Evolutionary conservation across 208 protist genomes (phyloP).

Genomic region (Phytomonas francai): DNA sequence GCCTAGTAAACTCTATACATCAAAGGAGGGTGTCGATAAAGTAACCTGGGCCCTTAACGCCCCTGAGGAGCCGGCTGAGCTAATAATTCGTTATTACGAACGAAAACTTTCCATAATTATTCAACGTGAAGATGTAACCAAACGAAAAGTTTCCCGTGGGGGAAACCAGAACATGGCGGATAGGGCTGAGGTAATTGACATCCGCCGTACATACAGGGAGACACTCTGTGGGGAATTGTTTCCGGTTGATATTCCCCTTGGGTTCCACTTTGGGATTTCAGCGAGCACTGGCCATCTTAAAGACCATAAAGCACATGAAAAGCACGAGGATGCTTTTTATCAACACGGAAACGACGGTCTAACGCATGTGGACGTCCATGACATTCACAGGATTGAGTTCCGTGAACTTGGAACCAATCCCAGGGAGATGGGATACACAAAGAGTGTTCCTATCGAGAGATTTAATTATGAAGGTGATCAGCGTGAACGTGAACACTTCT

Average conservation of each 20-base stretch:
- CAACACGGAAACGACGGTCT: conserved; percentile 14
- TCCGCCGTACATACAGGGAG: conserved; percentile 46
- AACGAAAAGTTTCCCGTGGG: conserved; percentile 18
- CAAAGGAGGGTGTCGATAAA: conserved; percentile 6
- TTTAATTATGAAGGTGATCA: conserved; percentile 65
- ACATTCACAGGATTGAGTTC: conserved; percentile 56
- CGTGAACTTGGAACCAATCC: conserved; percentile 64
- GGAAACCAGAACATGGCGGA: conserved; percentile 12
- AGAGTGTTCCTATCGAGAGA: conserved; percentile 65
- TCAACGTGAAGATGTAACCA: conserved; percentile 34
- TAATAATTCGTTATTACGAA: conserved; percentile 71
- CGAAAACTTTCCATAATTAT: conserved; percentile 49
- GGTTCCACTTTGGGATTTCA: conserved; percentile 74
- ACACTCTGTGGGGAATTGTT: conserved; percentile 72
- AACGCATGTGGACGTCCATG: conserved; percentile 74
- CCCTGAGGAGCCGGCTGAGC: conserved; percentile 57
- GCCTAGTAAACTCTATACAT: conserved; percentile 25
- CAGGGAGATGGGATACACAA: conserved; percentile 68
- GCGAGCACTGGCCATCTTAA: conserved; percentile 54
- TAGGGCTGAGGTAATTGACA: conserved; percentile 21
- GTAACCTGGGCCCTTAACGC: conserved; percentile 16
- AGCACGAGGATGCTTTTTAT: conserved; percentile 3
- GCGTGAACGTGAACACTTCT: conserved; percentile 60
- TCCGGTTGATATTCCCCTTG: conserved; percentile 41
- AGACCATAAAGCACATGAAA: background rate